Base-by-base conservation (phyloP, 352 stramenopile species). In the Blastocystis sp. region DNA sequence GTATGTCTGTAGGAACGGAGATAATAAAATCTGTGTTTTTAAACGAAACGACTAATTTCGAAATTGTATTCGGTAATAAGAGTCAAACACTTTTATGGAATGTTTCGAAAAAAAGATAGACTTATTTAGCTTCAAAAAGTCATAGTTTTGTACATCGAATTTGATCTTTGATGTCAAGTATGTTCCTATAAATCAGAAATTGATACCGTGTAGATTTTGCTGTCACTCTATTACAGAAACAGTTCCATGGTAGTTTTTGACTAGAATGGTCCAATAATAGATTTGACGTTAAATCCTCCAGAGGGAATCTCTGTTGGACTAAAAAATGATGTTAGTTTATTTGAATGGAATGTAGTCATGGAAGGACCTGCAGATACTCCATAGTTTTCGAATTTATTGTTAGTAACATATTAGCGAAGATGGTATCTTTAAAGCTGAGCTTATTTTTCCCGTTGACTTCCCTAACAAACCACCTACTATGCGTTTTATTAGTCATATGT, bases 401-500 rank as follows among this genome's bases (percentile, higher is more conserved):
- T 50, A 9, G n/a, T 80, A 47, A 80, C 7, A 23, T 64, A 39
- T 80, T 34, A 80, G 70, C 64, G 70, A 80, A 41, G 70, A 47
- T 41, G 70, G 70, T 64, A 4, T 80, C 55, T 80, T 80, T 20
- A 80, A 80, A 64, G 70, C 70, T 29, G 70, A 80, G n/a, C 70
- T 80, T 11, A 64, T 80, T 23, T 80, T 80, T 41, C 70, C 70
- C 3, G 43, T 62, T 41, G 70, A 80, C 45, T 80, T 80, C 39
- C 70, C 70, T 18, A 63, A 61, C 39, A 80, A 37, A 23, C 70
- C 70, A 13, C 70, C 70, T 11, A 80, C 70, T 4, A 80, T 80
- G 70, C 70, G 70, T n/a, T 80, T 80, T 20, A 80, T 80, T 26
- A 80, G 70, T 62, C 70, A 45, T 34, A 80, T 80, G 70, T 80